Conservation (phyloP, 78 protist genomes). For the Creolimax fragrantissima region DNA sequence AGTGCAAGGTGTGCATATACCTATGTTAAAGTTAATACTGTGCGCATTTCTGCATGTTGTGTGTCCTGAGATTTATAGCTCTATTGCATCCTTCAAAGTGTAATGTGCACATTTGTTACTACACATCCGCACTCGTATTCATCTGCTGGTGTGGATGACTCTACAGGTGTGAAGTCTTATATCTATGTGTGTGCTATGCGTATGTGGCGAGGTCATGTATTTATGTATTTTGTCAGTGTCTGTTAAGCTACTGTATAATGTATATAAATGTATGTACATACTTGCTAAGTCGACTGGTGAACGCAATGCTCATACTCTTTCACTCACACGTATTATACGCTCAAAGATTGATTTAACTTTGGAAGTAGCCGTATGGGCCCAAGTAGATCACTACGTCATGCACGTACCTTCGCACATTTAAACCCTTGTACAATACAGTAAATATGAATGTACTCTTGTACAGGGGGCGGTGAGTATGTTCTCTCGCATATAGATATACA, state of each 20-base stretch:
- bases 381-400: too few relatives aligned
- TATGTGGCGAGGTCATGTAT: not conserved
- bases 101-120: not conserved
- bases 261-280: too few relatives aligned
- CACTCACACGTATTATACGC: not conserved
- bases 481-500: not conserved
- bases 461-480: not conserved
- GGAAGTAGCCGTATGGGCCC: too few relatives aligned
- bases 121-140: not conserved
- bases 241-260: not conserved
- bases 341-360: too few relatives aligned
- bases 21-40: too few relatives aligned
- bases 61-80: too few relatives aligned
- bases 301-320: not conserved
- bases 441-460: not conserved
- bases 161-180: not conserved
- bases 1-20: not conserved
- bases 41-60: too few relatives aligned
- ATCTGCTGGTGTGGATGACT: not conserved
- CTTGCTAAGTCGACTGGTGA: not conserved
- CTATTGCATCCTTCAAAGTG: too few relatives aligned
- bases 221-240: not conserved
- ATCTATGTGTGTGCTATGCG: not conserved
- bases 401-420: not conserved
- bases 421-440: not conserved